phyloP scores from a whole-genome alignment of 139 green algal genomes.

The Choricystis sp. region DNA sequence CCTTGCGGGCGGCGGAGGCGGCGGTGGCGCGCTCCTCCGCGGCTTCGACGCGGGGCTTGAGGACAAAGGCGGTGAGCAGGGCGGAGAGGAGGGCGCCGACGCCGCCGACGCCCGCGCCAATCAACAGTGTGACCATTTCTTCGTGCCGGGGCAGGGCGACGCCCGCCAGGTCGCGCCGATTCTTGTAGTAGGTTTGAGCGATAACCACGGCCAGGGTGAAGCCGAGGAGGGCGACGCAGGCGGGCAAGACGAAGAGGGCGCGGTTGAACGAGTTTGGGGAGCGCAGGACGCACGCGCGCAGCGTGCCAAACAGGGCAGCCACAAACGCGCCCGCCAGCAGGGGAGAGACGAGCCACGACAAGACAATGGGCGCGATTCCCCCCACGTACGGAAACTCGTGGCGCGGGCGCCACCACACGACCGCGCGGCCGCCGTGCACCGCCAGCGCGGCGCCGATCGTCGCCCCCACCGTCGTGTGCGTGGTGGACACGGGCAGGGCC shows the following conservation, averaged over 20 bases:
- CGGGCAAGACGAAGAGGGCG: slow-evolving; percentile 2
- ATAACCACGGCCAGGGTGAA: slow-evolving; percentile 43
- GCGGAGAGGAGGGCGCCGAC: slow-evolving; percentile 4
- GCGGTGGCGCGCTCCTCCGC: not conserved
- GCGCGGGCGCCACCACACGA: slow-evolving; percentile 6
- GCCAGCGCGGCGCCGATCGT: slow-evolving; percentile 16
- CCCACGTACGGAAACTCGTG: slow-evolving; percentile 20
- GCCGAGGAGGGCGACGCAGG: slow-evolving; percentile 17
- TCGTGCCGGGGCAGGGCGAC: slow-evolving; percentile 2
- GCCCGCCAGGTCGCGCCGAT: slow-evolving; percentile 6
- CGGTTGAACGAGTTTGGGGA: slow-evolving; percentile 5
- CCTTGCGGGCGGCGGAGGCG: not conserved
- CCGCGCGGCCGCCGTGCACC: slow-evolving; percentile 4
- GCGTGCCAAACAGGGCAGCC: not conserved
- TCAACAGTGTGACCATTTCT: not conserved
- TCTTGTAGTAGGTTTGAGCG: slow-evolving; percentile 35
- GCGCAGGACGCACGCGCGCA: slow-evolving; percentile 5
- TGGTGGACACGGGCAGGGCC: slow-evolving; percentile 29
- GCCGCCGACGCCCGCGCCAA: slow-evolving; percentile 3
- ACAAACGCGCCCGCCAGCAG: slow-evolving; percentile 10
- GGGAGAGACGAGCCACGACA: slow-evolving; percentile 39
- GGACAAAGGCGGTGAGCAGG: slow-evolving; percentile 1
- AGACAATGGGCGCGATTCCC: slow-evolving; percentile 22
- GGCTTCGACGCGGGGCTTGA: slow-evolving; percentile 8
- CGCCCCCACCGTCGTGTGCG: slow-evolving; percentile 21